phyloP scores from a whole-genome alignment of 2,329 filamentous ascomycete species.

The Talaromyces sp. region DNA sequence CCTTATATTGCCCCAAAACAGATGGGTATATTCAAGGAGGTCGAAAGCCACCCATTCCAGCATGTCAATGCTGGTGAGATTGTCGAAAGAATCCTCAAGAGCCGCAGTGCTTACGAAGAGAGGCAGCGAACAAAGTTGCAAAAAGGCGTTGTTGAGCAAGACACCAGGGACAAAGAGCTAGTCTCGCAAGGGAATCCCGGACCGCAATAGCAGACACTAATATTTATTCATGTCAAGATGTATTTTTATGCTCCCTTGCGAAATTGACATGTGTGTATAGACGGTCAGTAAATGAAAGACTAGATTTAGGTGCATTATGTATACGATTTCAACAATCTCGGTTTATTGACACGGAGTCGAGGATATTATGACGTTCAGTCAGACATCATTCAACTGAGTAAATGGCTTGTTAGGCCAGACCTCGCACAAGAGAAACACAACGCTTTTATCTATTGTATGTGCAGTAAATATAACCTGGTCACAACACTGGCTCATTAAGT shows the following conservation, averaged over 20 bases:
- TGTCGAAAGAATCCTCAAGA: slow-evolving; percentile 83
- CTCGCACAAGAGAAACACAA: slow-evolving; percentile 5
- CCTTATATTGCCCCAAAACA: slow-evolving; percentile 76
- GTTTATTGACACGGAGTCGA: slow-evolving; percentile 5
- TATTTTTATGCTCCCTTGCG: neutral
- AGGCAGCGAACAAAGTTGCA: slow-evolving; percentile 84
- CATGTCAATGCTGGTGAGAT: slow-evolving; percentile 91
- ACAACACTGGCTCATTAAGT: slow-evolving; percentile 10
- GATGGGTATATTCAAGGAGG: slow-evolving; percentile 79
- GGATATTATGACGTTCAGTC: neutral
- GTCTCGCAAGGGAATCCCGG: neutral
- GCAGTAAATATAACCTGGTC: slow-evolving; percentile 14
- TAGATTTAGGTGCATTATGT: neutral
- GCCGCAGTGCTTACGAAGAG: slow-evolving; percentile 83
- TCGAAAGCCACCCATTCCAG: slow-evolving; percentile 72
- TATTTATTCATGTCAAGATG: neutral
- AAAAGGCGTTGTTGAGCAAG: slow-evolving; percentile 72
- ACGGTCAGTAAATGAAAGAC: neutral
- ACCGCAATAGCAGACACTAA: neutral
- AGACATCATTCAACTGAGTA: neutral
- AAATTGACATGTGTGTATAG: slow-evolving; percentile 6
- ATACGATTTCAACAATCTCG: neutral
- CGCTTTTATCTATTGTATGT: slow-evolving; percentile 16
- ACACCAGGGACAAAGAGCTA: slow-evolving; percentile 17
- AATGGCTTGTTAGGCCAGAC: neutral